Evolutionary conservation across 768 basidiomycete genomes (phyloP), one percentile per base, ranked within the genome.

Genomic region (Lentinula sp.): DNA sequence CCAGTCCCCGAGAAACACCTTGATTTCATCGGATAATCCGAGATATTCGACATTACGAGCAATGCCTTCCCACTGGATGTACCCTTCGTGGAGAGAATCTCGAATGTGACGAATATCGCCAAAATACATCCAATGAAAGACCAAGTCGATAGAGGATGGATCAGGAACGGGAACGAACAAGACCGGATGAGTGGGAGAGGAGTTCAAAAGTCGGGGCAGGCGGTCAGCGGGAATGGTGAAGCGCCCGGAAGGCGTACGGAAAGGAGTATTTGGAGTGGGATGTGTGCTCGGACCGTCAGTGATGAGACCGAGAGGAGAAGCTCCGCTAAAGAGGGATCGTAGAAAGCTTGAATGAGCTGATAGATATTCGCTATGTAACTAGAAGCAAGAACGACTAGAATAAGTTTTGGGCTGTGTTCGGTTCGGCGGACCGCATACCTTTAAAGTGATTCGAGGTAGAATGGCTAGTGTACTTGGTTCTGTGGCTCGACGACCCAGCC

Each of bases 41-140:
- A 96, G 86, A 68, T 92, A 95, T 69, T 95, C 93, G 69, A 89
- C 92, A 70, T 95, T 96, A 62, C 88, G 85, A 18, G 91, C 91
- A 62, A 95, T 77, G 32, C 91, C 91, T 66, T 94, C 89, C 93
- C 93, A 95, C 51, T 84, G 83, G 49, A 93, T 79, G 56, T 78
- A 71, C 18, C 87, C 85, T 18, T 77, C 74, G 62, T 83, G 81
- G 11, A 96, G 82, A 45, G 82, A 86, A 23, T 84, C 78, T 67
- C 88, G 84, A 66, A 96, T 87, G 58, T 78, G 78, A 46, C 75
- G 72, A 11, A 83, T 83, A 63, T 82, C 78, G 34, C 91, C 92
- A 72, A 90, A 93, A 74, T 91, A 91, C 80, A 90, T 85, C 85
- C 86, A 92, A 66, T 90, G 86, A 65, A 90, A 74, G 66, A 93